A percentile compares a stretch with the other conserved stretches of the same genome.
Conservation (phyloP, 306 rosid species). For the Dalbergia oliveri region DNA sequence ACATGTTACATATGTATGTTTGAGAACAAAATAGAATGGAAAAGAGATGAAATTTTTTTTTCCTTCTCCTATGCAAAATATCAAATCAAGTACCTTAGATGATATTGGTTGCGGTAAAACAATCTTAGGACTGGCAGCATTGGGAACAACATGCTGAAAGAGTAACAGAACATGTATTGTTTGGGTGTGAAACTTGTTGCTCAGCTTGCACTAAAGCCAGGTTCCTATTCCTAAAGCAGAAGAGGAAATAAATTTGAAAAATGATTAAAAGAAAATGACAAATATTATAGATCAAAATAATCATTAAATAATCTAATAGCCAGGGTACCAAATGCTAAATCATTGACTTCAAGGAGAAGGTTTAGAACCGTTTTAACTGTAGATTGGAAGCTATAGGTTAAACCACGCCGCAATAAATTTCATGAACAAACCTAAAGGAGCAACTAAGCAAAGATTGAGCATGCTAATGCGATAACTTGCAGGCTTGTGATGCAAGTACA, state of each 20-base stretch:
- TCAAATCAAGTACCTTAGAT: background rate
- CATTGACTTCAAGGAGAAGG: constrained; percentile 13
- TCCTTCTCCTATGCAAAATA: background rate
- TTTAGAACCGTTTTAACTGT: background rate
- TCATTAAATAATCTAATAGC: background rate
- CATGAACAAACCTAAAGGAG: constrained; percentile 27
- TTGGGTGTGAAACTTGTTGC: background rate
- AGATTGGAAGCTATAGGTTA: background rate
- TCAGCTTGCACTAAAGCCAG: constrained; percentile 18
- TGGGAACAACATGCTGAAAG: background rate
- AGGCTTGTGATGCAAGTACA: background rate
- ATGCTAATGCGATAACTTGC: background rate
- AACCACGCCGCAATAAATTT: background rate
- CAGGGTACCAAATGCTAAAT: background rate
- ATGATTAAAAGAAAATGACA: background rate
- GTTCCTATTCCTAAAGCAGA: constrained; percentile 12
- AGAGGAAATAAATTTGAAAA: background rate
- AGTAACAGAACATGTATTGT: background rate
- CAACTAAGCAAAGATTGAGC: background rate
- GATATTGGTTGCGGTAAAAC: background rate
- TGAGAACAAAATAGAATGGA: background rate
- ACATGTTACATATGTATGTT: background rate
- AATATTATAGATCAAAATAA: background rate
- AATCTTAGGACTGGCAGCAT: background rate
- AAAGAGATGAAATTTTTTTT: background rate